A percentile compares a stretch with the other conserved stretches of the same genome.
These are phyloP conservation scores for Chrysosporium keratinophilum DNA, from an alignment of 2,329 filamentous ascomycete genomes.

Conservation along the genomic window DNA sequence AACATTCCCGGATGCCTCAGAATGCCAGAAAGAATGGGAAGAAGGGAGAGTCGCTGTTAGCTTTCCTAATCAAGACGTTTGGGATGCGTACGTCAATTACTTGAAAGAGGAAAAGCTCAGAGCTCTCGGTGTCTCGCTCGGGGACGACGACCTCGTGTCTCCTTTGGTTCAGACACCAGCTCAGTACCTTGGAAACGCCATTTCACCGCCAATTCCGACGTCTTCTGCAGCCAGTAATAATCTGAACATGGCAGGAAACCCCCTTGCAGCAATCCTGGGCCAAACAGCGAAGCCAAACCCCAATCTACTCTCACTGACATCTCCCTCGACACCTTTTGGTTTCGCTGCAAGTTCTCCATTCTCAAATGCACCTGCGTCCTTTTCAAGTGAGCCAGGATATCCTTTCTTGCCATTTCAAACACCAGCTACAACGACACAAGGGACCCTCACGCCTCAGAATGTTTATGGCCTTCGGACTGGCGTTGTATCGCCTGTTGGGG, in stretches of 20 bases:
- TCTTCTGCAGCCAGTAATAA: constrained; percentile 67
- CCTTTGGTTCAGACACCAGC: constrained; percentile 59
- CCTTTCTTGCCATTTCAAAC: constrained; percentile 52
- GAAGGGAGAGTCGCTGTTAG: constrained; percentile 28
- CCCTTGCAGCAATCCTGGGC: constrained; percentile 52
- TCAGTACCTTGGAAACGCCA: constrained; percentile 61
- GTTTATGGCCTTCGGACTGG: constrained; percentile 35
- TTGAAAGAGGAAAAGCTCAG: constrained; percentile 85
- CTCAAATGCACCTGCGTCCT: constrained; percentile 32
- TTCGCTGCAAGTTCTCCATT: constrained; percentile 40
- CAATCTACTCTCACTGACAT: constrained; percentile 54
- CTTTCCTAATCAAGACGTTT: constrained; percentile 44
- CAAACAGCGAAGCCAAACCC: constrained; percentile 45
- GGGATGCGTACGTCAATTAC: constrained; percentile 70
- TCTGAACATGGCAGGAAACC: constrained; percentile 47
- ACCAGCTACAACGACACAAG: constrained; percentile 46
- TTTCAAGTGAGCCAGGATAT: constrained; percentile 55
- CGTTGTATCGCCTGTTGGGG: constrained; percentile 50
- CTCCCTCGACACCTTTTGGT: constrained; percentile 58
- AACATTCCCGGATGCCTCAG: constrained; percentile 33
- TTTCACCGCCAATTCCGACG: constrained; percentile 73
- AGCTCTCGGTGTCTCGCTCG: constrained; percentile 76
- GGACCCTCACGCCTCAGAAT: constrained; percentile 32
- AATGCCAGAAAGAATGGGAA: constrained; percentile 29
- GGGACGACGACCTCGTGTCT: constrained; percentile 57